phyloP scores from a whole-genome alignment of 805 yeast genomes.

The Schwanniomyces vanrijiae region DNA sequence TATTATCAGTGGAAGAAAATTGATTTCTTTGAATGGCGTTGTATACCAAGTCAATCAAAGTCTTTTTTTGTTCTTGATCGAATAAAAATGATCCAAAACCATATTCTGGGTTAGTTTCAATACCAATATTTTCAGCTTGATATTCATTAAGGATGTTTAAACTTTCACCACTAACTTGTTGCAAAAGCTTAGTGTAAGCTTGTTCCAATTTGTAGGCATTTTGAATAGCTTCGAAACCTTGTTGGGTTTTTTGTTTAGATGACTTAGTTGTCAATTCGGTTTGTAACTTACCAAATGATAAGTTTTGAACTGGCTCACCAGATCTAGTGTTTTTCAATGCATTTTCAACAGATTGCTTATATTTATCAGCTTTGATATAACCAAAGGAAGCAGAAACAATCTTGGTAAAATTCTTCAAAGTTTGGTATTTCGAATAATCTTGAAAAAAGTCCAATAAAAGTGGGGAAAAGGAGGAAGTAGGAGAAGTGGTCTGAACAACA shows the following conservation, averaged over 20 bases:
- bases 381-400: conserved; percentile 59
- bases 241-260: conserved; percentile 18
- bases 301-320: conserved; percentile 59
- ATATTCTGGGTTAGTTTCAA: conserved; percentile 69
- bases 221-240: conserved; percentile 35
- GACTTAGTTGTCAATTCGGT: conserved; percentile 29
- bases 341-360: conserved; percentile 43
- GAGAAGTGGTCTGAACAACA: conserved; percentile 54
- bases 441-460: conserved; percentile 74
- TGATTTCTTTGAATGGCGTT: conserved; percentile 45
- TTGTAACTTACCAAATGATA: conserved; percentile 53
- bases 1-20: conserved; percentile 44
- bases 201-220: conserved; percentile 61
- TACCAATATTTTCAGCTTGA: conserved; percentile 43
- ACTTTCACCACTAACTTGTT: conserved; percentile 60
- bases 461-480: conserved; percentile 55
- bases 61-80: conserved; percentile 49
- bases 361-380: conserved; percentile 39
- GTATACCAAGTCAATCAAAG: conserved; percentile 46
- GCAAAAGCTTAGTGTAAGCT: conserved; percentile 72
- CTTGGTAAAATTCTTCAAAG: conserved; percentile 47
- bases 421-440: conserved; percentile 48
- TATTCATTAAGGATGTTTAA: conserved; percentile 64
- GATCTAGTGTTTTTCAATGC: conserved; percentile 53
- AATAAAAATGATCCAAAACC: conserved; percentile 79